Conservation (phyloP, 2,329 filamentous ascomycete species). For the Myriangium duriaei region DNA sequence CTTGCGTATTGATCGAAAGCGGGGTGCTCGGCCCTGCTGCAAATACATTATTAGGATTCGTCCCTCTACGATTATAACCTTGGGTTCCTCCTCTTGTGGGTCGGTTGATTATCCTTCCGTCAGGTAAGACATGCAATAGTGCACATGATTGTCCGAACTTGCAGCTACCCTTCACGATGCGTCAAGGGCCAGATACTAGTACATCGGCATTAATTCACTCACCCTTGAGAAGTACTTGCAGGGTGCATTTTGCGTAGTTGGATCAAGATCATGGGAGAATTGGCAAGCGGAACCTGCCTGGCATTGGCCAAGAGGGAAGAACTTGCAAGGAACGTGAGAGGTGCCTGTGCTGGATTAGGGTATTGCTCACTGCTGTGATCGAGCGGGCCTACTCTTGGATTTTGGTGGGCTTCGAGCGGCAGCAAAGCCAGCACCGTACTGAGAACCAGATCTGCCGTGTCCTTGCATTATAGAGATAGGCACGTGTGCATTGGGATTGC, state of each 20-base stretch:
- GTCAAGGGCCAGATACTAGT: slow-evolving; percentile 15
- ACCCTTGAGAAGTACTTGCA: slow-evolving; percentile 99
- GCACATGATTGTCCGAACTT: slow-evolving; percentile 98
- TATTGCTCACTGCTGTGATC: not conserved
- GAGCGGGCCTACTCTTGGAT: slow-evolving; percentile 32
- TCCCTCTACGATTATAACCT: slow-evolving; percentile 10
- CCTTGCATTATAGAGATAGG: slow-evolving; percentile 7
- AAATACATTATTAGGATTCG: slow-evolving; percentile 7
- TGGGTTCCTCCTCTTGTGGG: slow-evolving; percentile 24
- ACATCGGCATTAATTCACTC: slow-evolving; percentile 13
- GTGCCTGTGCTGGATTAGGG: slow-evolving; percentile 51
- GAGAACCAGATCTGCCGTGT: not conserved
- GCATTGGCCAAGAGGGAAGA: slow-evolving; percentile 92
- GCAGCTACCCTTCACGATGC: slow-evolving; percentile 67
- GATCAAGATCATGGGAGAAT: slow-evolving; percentile 85
- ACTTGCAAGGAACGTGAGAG: slow-evolving; percentile 97
- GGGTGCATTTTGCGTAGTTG: slow-evolving; percentile 67
- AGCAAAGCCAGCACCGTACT: slow-evolving; percentile 9
- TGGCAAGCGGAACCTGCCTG: slow-evolving; percentile 93
- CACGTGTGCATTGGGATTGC: slow-evolving; percentile 5
- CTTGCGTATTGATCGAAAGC: slow-evolving; percentile 24
- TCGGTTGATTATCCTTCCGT: slow-evolving; percentile 83
- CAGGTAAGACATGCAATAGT: slow-evolving; percentile 86
- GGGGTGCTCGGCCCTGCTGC: slow-evolving; percentile 13
- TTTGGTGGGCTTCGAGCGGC: slow-evolving; percentile 34